A percentile compares a stretch with the other conserved stretches of the same genome.
These are phyloP conservation scores for Ammopiptanthus mongolicus DNA, from an alignment of 306 rosid genomes.

Conservation along the genomic window DNA sequence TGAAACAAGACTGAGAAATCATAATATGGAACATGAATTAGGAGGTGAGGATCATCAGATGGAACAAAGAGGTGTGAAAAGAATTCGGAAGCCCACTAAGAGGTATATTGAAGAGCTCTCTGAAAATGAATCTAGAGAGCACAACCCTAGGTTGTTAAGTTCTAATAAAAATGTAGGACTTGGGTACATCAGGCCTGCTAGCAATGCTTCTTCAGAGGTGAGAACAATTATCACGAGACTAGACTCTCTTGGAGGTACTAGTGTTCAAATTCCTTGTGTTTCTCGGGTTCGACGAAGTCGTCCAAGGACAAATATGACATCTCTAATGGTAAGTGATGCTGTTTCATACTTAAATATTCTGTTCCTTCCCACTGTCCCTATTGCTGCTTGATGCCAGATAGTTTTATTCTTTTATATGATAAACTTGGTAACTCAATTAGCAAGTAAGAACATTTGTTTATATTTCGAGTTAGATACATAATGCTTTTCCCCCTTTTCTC, in stretches of 20 bases:
- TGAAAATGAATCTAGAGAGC: constrained; percentile 67
- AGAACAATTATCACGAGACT: constrained; percentile 62
- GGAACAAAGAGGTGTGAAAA: constrained; percentile 67
- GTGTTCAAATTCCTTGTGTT: constrained; percentile 77
- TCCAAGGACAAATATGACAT: constrained; percentile 69
- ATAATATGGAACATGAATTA: constrained; percentile 43
- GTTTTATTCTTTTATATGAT: not conserved
- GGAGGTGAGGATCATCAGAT: constrained; percentile 41
- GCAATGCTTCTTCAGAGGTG: constrained; percentile 45
- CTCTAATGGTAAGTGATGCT: constrained; percentile 69
- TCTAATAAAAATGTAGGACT: constrained; percentile 37
- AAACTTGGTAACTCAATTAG: not conserved
- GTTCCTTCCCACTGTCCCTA: not conserved
- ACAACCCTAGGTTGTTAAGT: constrained; percentile 35
- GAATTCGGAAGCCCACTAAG: constrained; percentile 88
- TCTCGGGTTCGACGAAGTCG: constrained; percentile 89
- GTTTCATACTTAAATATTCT: constrained; percentile 7
- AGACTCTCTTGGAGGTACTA: constrained; percentile 79
- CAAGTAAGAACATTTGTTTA: not conserved
- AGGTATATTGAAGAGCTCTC: constrained; percentile 98
- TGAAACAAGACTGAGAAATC: constrained; percentile 35
- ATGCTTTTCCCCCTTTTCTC: not conserved
- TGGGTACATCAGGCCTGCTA: constrained; percentile 38
- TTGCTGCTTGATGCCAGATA: constrained; percentile 11
- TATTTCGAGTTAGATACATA: not conserved